Percentiles rank a stretch among this genome's conserved stretches.
Conservation (phyloP, 495 filamentous ascomycete genomes). For the Geoglossum glabrum region DNA sequence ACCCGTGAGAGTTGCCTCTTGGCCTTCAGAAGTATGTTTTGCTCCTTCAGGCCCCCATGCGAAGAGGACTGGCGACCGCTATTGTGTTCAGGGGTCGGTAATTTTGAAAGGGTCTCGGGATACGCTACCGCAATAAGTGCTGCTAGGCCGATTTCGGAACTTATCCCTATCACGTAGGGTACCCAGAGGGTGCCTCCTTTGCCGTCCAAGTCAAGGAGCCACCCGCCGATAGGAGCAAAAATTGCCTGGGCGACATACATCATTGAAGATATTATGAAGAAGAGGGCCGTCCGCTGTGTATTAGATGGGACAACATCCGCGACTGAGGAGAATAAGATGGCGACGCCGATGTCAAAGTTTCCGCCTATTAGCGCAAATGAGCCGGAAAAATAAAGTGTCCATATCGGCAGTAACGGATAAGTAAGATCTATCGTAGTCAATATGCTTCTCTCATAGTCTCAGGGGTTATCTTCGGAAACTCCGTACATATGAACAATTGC, state of each 20-base stretch:
- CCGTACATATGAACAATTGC: not conserved
- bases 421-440: not conserved
- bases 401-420: not conserved
- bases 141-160: not conserved
- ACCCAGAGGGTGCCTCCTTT: not conserved
- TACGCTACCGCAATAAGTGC: not conserved
- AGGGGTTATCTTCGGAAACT: not conserved
- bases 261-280: no score
- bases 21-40: not conserved
- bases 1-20: not conserved
- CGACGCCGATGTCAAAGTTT: not conserved
- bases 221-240: not conserved
- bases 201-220: not conserved
- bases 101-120: not conserved
- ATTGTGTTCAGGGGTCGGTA: not conserved
- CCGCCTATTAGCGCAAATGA: not conserved
- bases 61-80: not conserved
- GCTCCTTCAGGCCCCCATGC: not conserved
- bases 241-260: no score
- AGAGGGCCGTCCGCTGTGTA: no score
- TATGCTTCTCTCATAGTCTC: not conserved
- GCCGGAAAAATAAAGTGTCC: not conserved
- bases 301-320: not conserved
- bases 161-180: not conserved
- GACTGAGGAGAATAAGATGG: no score